These are phyloP conservation scores for Pseudocercospora fuligena DNA, from an alignment of 2,329 filamentous ascomycete genomes.

Conservation along the genomic window DNA sequence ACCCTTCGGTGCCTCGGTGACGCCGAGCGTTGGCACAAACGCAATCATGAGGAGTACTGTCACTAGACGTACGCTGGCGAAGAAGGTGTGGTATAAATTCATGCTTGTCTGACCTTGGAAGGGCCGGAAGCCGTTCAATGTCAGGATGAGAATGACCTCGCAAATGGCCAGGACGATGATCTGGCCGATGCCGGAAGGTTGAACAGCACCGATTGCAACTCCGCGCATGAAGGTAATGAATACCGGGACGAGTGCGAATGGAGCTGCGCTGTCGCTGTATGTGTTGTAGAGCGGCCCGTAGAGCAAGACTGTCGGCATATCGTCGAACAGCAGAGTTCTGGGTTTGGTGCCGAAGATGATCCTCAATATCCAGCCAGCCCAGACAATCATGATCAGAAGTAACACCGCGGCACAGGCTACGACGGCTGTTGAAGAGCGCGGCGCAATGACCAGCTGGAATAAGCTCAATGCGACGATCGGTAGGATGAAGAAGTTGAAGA, in stretches of 20 bases:
- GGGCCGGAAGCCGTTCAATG: slow-evolving; percentile 85
- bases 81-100: slow-evolving; percentile 92
- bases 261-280: slow-evolving; percentile 88
- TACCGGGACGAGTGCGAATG: slow-evolving; percentile 86
- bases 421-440: slow-evolving; percentile 68
- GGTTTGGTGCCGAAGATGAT: slow-evolving; percentile 81
- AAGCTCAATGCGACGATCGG: slow-evolving; percentile 85
- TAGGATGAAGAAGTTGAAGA: slow-evolving; percentile 90
- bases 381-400: slow-evolving; percentile 72
- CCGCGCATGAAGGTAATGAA: slow-evolving; percentile 84
- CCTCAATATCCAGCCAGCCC: slow-evolving; percentile 78
- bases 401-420: slow-evolving; percentile 77
- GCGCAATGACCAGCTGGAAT: slow-evolving; percentile 84
- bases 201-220: slow-evolving; percentile 88
- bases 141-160: slow-evolving; percentile 87
- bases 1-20: slow-evolving; percentile 78
- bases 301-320: slow-evolving; percentile 82
- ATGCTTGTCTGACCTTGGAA: slow-evolving; percentile 93
- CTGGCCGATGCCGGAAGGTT: slow-evolving; percentile 90
- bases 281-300: slow-evolving; percentile 98
- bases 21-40: slow-evolving; percentile 81
- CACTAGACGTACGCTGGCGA: slow-evolving; percentile 76
- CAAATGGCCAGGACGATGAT: slow-evolving; percentile 90
- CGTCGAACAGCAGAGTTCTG: slow-evolving; percentile 87
- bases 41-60: slow-evolving; percentile 61